Percentiles rank a stretch among this genome's conserved stretches.
Conservation (phyloP, 1,284 basidiomycete genomes). For the Rhodofomes roseus region DNA sequence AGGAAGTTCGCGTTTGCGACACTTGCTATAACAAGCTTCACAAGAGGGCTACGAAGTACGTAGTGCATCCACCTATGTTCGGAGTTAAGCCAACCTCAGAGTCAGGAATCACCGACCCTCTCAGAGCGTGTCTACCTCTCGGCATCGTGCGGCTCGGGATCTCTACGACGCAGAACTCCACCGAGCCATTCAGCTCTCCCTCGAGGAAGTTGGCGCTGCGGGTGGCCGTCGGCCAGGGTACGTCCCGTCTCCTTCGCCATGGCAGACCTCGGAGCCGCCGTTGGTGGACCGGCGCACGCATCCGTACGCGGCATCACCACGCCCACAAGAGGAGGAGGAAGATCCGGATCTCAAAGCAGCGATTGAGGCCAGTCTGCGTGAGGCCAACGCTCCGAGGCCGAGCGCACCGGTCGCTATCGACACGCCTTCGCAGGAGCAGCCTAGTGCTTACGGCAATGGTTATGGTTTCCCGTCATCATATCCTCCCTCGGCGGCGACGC, state of each 20-base stretch:
- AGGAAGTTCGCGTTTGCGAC: conserved; percentile 95
- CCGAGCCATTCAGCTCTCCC: conserved; percentile 88
- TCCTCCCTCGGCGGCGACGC: conserved; percentile 38
- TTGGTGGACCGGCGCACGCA: conserved; percentile 45
- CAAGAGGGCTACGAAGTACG: conserved; percentile 40
- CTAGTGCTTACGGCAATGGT: conserved; percentile 34
- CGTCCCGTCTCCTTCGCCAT: conserved; percentile 57
- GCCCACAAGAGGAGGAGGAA: conserved; percentile 67
- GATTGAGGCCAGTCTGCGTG: conserved; percentile 91
- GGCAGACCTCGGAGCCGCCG: conserved; percentile 73
- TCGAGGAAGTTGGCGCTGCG: conserved; percentile 70
- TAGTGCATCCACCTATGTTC: not conserved
- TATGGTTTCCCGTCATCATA: conserved; percentile 27
- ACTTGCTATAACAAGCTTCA: conserved; percentile 77
- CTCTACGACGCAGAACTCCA: conserved; percentile 87
- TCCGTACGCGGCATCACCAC: conserved; percentile 36
- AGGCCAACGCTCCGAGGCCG: conserved; percentile 75
- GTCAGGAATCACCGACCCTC: conserved; percentile 43
- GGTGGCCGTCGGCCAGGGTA: conserved; percentile 58
- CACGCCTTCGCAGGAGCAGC: conserved; percentile 45
- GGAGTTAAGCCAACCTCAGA: not conserved
- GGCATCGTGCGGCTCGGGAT: conserved; percentile 56
- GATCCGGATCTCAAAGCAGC: conserved; percentile 93
- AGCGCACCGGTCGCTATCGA: conserved; percentile 70
- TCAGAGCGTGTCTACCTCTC: conserved; percentile 43